phyloP scores from a whole-genome alignment of 116 monocot species.

The Trichopus zeylanicus region DNA sequence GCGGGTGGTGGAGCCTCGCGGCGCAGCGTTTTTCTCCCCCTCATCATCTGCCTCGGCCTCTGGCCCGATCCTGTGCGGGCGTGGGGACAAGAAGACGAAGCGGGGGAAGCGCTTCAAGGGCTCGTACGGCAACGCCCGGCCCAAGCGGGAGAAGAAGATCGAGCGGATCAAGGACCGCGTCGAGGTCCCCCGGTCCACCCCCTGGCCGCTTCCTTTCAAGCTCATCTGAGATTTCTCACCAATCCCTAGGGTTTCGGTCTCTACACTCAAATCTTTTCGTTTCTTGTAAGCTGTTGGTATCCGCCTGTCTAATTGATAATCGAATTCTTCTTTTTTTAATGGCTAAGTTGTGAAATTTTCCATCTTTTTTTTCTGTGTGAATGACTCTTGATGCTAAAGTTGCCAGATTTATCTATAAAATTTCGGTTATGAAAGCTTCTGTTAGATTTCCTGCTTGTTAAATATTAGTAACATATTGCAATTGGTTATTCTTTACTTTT shows the following conservation, averaged over 20 bases:
- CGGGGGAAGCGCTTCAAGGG: conserved; percentile 93
- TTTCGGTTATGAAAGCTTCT: no score
- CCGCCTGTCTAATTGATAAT: no score
- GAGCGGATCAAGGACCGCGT: conserved; percentile 87
- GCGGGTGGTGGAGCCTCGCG: conserved; percentile 15
- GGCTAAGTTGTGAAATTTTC: no score
- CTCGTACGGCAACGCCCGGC: conserved; percentile 74
- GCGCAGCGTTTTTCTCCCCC: not conserved
- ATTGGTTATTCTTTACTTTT: no score
- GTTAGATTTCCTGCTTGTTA: no score
- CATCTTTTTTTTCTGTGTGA: no score
- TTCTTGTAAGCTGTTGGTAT: no score
- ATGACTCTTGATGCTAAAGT: no score
- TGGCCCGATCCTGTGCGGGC: conserved; percentile 41
- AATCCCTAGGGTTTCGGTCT: not conserved
- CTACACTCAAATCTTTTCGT: not conserved
- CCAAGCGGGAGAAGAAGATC: conserved; percentile 90
- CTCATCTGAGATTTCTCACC: conserved; percentile 69
- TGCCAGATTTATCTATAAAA: no score
- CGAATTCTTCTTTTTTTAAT: no score
- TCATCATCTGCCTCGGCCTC: not conserved
- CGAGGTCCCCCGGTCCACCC: conserved; percentile 89
- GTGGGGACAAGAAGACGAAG: conserved; percentile 93
- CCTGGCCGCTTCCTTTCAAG: conserved; percentile 98
- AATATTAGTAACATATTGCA: no score